Percentiles rank a stretch among this genome's conserved stretches.
Conservation (phyloP, 2,329 filamentous ascomycete genomes). For the Aspergillus nomiae region DNA sequence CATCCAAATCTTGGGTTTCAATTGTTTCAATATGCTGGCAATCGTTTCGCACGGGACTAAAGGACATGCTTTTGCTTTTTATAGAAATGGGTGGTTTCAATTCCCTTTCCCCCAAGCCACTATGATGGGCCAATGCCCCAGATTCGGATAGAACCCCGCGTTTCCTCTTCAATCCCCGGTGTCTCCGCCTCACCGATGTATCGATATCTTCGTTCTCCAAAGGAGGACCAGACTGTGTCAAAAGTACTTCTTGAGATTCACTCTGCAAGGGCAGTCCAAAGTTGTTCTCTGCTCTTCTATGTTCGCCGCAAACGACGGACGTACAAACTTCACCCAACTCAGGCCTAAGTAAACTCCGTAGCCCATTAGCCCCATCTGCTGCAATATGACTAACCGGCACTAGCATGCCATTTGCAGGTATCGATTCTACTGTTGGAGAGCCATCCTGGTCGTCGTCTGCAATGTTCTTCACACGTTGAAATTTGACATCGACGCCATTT, state of each 20-base stretch:
- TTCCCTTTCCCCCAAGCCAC: slow-evolving; percentile 8
- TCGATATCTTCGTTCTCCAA: slow-evolving; percentile 4
- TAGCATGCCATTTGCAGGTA: neutral
- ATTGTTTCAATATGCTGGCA: slow-evolving; percentile 32
- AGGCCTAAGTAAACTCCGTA: neutral
- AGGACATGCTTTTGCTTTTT: slow-evolving; percentile 40
- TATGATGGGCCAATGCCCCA: neutral
- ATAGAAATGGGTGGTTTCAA: slow-evolving; percentile 26
- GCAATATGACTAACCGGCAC: neutral
- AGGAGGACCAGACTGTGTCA: slow-evolving; percentile 20
- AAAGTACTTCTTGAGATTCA: slow-evolving; percentile 12
- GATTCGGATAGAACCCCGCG: slow-evolving; percentile 5
- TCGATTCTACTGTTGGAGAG: neutral
- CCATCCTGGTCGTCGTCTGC: neutral
- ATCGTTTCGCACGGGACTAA: slow-evolving; percentile 30
- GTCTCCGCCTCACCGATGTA: slow-evolving; percentile 1
- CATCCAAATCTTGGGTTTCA: slow-evolving; percentile 65
- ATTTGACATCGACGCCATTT: slow-evolving; percentile 29
- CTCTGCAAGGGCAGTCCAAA: neutral
- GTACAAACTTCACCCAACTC: neutral
- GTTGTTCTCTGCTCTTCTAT: neutral
- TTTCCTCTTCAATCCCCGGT: slow-evolving; percentile 27
- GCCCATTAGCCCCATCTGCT: neutral
- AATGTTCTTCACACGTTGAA: slow-evolving; percentile 24
- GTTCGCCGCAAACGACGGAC: neutral